These are phyloP conservation scores for Conoideocrella luteorostrata DNA, from an alignment of 2,329 filamentous ascomycete species.

Conservation along the genomic window DNA sequence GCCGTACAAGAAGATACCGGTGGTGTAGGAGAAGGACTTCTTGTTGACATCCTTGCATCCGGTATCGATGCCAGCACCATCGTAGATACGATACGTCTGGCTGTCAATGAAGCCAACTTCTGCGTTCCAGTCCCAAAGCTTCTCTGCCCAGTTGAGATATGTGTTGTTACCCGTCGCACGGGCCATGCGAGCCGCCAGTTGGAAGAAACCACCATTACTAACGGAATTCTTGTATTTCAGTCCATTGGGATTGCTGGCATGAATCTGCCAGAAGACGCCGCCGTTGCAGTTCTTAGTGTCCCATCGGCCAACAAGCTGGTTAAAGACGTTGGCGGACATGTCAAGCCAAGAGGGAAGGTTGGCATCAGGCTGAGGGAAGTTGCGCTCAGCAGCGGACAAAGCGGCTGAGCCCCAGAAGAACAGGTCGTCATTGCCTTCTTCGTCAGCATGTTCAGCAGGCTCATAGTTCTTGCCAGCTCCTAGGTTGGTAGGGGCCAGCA, in stretches of 20 bases:
- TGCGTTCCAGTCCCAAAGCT: conserved; percentile 60
- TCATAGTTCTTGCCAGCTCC: conserved; percentile 56
- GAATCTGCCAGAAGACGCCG: conserved; percentile 79
- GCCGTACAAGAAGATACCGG: conserved; percentile 60
- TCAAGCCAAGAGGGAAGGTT: conserved; percentile 57
- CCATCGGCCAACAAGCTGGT: conserved; percentile 65
- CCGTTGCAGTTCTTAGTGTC: conserved; percentile 60
- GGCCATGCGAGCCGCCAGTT: conserved; percentile 69
- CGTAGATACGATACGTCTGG: conserved; percentile 47
- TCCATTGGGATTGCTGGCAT: conserved; percentile 62
- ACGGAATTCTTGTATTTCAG: conserved; percentile 80
- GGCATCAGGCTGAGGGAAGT: conserved; percentile 55
- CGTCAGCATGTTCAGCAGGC: conserved; percentile 45
- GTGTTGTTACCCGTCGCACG: conserved; percentile 61
- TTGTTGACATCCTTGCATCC: conserved; percentile 49
- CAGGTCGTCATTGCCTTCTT: conserved; percentile 69
- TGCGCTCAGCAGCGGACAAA: conserved; percentile 62
- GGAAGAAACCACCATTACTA: conserved; percentile 77
- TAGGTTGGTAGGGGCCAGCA: conserved; percentile 48
- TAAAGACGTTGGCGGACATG: conserved; percentile 65
- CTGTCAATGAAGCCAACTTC: conserved; percentile 50
- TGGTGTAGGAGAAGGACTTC: conserved; percentile 58
- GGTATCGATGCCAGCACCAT: conserved; percentile 50
- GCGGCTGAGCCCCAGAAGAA: conserved; percentile 66
- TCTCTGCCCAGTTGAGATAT: conserved; percentile 60